Percentiles rank a stretch among this genome's conserved stretches.
Evolutionary conservation across 306 rosid genomes (phyloP).

Genomic region (Dryas drummondii): DNA sequence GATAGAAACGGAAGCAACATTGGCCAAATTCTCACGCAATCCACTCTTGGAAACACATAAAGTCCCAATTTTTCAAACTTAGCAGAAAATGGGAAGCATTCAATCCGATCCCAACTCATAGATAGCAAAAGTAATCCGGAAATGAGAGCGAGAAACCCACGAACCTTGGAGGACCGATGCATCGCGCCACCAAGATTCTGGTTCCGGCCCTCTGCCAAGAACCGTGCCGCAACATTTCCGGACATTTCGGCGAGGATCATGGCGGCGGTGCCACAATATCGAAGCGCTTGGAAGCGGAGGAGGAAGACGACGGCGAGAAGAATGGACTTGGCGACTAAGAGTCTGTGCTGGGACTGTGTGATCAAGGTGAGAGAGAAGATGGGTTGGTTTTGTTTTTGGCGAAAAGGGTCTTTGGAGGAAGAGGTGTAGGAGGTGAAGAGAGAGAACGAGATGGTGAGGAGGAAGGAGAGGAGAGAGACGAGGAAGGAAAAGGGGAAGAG

Average conservation of each 20-base stretch:
- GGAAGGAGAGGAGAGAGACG: slow-evolving; percentile 54
- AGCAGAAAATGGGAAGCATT: slow-evolving; percentile 69
- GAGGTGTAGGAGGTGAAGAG: slow-evolving; percentile 27
- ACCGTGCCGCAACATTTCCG: slow-evolving; percentile 59
- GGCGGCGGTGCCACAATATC: slow-evolving; percentile 84
- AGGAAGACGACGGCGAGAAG: slow-evolving; percentile 73
- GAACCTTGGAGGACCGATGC: slow-evolving; percentile 38
- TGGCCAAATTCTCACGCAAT: slow-evolving; percentile 70
- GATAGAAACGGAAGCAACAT: slow-evolving; percentile 78
- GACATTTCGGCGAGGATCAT: slow-evolving; percentile 83
- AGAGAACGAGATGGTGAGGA: slow-evolving; percentile 45
- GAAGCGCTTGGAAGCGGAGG: slow-evolving; percentile 78
- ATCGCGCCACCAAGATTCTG: slow-evolving; percentile 15
- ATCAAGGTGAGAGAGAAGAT: slow-evolving; percentile 38
- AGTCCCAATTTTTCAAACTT: slow-evolving; percentile 38
- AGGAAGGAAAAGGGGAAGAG: slow-evolving; percentile 70
- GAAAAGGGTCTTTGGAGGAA: slow-evolving; percentile 46
- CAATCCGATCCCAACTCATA: slow-evolving; percentile 75
- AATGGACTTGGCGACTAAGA: slow-evolving; percentile 48
- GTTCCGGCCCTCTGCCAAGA: slow-evolving; percentile 30
- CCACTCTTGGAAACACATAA: slow-evolving; percentile 36
- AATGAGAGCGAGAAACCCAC: slow-evolving; percentile 58
- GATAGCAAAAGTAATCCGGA: slow-evolving; percentile 60
- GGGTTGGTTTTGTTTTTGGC: slow-evolving; percentile 34
- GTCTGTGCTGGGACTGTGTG: slow-evolving; percentile 48